Evolutionary conservation across 75 land plant species (phyloP).

Genomic region (Gnetum montanum): DNA sequence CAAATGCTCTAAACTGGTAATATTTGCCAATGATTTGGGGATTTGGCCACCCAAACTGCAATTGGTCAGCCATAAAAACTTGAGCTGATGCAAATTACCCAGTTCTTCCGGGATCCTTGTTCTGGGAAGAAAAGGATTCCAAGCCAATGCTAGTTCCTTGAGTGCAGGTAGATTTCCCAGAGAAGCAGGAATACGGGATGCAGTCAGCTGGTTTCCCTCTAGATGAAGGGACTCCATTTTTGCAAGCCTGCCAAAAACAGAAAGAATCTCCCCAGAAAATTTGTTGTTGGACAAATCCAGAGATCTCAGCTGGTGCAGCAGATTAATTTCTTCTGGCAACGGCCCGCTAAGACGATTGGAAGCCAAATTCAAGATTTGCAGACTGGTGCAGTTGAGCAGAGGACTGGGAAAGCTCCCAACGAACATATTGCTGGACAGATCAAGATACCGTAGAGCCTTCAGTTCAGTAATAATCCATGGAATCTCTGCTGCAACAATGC

Average conservation of each 20-base stretch:
- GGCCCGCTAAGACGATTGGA: constrained; percentile 46
- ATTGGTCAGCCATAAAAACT: constrained; percentile 20
- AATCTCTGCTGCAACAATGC: constrained; percentile 11
- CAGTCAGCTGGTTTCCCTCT: constrained; percentile 26
- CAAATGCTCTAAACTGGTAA: constrained; percentile 1
- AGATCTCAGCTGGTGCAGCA: constrained; percentile 16
- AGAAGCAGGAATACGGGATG: constrained; percentile 40
- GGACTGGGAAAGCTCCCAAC: constrained; percentile 39
- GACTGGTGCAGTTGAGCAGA: constrained; percentile 34
- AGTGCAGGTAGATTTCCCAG: constrained; percentile 37
- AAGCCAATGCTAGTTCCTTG: constrained; percentile 27
- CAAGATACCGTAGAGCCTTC: constrained; percentile 21
- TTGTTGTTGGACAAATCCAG: constrained; percentile 23
- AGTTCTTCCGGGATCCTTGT: constrained; percentile 29
- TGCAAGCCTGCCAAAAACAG: constrained; percentile 23
- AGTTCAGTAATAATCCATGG: constrained; percentile 29
- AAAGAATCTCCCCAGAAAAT: constrained; percentile 48
- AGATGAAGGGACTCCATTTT: constrained; percentile 27
- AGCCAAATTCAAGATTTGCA: constrained; percentile 27
- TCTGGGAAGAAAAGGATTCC: constrained; percentile 30
- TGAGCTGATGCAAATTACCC: constrained; percentile 32
- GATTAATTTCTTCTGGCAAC: constrained; percentile 46
- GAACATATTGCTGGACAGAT: constrained; percentile 38
- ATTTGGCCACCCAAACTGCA: constrained; percentile 40
- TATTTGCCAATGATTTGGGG: constrained; percentile 26